Base-by-base conservation (phyloP, 2,329 filamentous ascomycete species). In the Periconia macrospinosa region DNA sequence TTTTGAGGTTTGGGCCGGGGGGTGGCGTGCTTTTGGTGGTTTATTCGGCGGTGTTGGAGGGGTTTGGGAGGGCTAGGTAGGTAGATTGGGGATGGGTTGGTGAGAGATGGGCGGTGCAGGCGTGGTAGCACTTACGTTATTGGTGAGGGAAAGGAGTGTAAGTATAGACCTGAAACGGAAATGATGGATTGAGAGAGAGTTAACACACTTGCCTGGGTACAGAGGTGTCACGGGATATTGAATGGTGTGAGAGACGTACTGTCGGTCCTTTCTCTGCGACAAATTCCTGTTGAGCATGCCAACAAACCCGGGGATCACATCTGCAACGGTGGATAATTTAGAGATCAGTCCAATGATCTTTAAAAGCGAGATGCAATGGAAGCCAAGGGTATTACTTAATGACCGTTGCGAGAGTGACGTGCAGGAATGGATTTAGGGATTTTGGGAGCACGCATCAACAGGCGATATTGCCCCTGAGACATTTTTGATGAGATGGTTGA, bases 11-110 rank as follows among this genome's bases (percentile, higher is more conserved):
- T 56, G 66, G 67, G 3, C 66, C 66, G 13, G 66, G 66, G 6
- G 67, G 66, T 37, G 66, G 67, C 3, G 63, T 70, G 27, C 54
- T 70, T 49, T 41, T 70, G 47, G 61, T 69, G 10, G 66, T 70
- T 2, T 69, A 70, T 51, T 65, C 62, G 9, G 63, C 65, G 5
- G 66, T 67, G 15, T 27, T 62, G 52, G 62, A 69, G 27, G 47
- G 62, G 49, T 50, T 66, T 30, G 56, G 30, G 23, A 63, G 53
- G 45, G 53, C 61, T 3, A 54, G 53, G n/a, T 66, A 55, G 41
- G 15, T 9, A 41, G 15, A 14, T 17, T n/a, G 19, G 8, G 11
- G n/a, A n/a, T 19, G 19, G 45, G 20, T 14, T 40, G 30, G 30
- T n/a, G n/a, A 13, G 30, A 33, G 30, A 13, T 13, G 30, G 8